These are phyloP conservation scores for Apium graveolens DNA, from an alignment of 129 eudicot species.

Conservation along the genomic window DNA sequence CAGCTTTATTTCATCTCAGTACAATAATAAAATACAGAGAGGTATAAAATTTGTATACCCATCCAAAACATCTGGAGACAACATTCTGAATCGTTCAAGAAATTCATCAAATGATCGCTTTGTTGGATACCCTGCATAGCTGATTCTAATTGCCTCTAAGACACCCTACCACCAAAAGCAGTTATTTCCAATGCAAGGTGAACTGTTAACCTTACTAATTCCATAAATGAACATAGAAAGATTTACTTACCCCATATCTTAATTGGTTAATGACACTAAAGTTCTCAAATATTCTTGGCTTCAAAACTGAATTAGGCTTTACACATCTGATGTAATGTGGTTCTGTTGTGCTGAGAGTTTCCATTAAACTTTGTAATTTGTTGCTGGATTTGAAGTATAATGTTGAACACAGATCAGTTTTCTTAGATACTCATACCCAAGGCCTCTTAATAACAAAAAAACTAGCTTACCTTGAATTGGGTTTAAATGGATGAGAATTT, in stretches of 20 bases:
- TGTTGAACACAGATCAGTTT: conserved; percentile 4
- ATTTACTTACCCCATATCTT: conserved; percentile 83
- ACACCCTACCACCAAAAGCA: conserved; percentile 60
- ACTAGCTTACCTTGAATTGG: conserved; percentile 69
- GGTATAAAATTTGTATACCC: conserved; percentile 36
- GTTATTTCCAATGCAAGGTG: conserved; percentile 11
- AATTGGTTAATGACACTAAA: conserved; percentile 79
- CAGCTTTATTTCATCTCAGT: neutral
- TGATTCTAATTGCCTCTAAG: conserved; percentile 90
- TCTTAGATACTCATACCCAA: conserved; percentile 4
- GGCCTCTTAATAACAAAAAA: neutral
- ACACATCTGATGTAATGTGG: conserved; percentile 99
- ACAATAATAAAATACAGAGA: neutral
- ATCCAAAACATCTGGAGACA: conserved; percentile 80
- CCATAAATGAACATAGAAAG: conserved; percentile 8
- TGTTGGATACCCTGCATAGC: conserved; percentile 99
- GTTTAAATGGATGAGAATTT: conserved; percentile 95
- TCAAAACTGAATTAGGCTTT: conserved; percentile 85
- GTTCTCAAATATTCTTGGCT: conserved; percentile 97
- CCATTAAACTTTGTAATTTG: conserved; percentile 96
- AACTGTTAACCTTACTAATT: conserved; percentile 10
- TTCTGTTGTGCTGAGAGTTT: conserved; percentile 95
- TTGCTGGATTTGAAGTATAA: conserved; percentile 50
- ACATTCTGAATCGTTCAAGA: conserved; percentile 91
- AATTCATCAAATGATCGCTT: conserved; percentile 93